These are phyloP conservation scores for Musa itinerans DNA, from an alignment of 176 grass and related monocot species.

Conservation along the genomic window DNA sequence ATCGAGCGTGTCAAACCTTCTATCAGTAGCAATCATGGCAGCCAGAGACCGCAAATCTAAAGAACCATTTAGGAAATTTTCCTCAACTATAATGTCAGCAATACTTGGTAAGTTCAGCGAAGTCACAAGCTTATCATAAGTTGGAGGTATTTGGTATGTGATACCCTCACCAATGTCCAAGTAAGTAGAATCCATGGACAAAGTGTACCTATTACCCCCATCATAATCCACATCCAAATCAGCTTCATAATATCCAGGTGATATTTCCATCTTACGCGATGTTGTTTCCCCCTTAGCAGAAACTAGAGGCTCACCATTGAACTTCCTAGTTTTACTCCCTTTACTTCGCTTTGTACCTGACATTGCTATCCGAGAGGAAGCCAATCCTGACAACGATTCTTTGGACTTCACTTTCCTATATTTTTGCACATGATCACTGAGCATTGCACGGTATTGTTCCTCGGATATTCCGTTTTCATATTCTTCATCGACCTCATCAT, in stretches of 20 bases:
- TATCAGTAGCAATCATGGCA: constrained; percentile 58
- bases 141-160: constrained; percentile 65
- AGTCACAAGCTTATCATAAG: constrained; percentile 79
- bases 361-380: constrained; percentile 26
- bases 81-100: constrained; percentile 68
- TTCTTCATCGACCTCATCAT: constrained; percentile 47
- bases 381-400: constrained; percentile 43
- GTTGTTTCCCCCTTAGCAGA: constrained; percentile 19
- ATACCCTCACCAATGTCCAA: constrained; percentile 86
- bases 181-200: constrained; percentile 63
- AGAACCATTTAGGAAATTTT: constrained; percentile 52
- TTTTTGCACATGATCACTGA: constrained; percentile 78
- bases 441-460: constrained; percentile 86
- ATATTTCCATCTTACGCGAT: constrained; percentile 28
- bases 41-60: constrained; percentile 69
- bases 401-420: constrained; percentile 47
- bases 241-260: constrained; percentile 31
- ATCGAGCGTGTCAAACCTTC: constrained; percentile 43
- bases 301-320: constrained; percentile 28
- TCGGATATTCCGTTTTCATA: constrained; percentile 62
- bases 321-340: constrained; percentile 32
- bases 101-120: constrained; percentile 70
- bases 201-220: constrained; percentile 55
- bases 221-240: constrained; percentile 41
- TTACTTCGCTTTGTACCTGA: constrained; percentile 33